Base-by-base conservation (phyloP, 176 grass and related monocot species). In the Triticum urartu region DNA sequence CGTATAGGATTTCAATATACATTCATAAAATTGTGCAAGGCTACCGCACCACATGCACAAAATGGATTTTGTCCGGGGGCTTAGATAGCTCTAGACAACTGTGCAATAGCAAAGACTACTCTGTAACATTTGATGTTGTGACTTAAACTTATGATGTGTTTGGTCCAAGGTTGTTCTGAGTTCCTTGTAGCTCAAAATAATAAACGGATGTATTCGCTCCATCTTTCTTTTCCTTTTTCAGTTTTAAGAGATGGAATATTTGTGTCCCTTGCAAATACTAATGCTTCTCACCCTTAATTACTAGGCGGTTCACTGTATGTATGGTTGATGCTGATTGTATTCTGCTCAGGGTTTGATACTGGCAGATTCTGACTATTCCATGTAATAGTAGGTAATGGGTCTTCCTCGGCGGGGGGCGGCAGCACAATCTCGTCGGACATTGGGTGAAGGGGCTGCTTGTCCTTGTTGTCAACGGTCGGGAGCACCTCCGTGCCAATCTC, bases 351-450 rank as follows among this genome's bases (percentile, higher is more conserved):
- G 45, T 20, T 74, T 80, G n/a, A 40, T 79, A 28, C 9, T 80
- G 56, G 26, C 72, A 33, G 18, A 43, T 67, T 83, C 72, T 87
- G 25, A 85, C 78, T 88, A 62, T 87, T 1, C 73, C 35, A 83
- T 88, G 66, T 79, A 61, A 88, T 88, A 64, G 38, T 67, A 90
- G 91, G 88, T 75, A 78, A 75, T 77, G 25, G 28, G 28, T 30
- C 28, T 30, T 30, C 28, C 28, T 30, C 28, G 28, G 28, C 28
- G 28, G 28, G 28, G 28, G 28, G 2, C 2, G 28, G 28, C 28
- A 30, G 28, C 28, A 30, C 28, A 30, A 30, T 1, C 28, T 30
- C 28, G 2, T 30, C 28, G 28, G 28, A 3, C 28, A 30, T 30
- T 30, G 28, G 28, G 28, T 30, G 28, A 30, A 30, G 28, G 28